Percentiles rank a stretch among this genome's conserved stretches.
phyloP scores from a whole-genome alignment of 441 rosid genomes.

The Arabidopsis lyrata region DNA sequence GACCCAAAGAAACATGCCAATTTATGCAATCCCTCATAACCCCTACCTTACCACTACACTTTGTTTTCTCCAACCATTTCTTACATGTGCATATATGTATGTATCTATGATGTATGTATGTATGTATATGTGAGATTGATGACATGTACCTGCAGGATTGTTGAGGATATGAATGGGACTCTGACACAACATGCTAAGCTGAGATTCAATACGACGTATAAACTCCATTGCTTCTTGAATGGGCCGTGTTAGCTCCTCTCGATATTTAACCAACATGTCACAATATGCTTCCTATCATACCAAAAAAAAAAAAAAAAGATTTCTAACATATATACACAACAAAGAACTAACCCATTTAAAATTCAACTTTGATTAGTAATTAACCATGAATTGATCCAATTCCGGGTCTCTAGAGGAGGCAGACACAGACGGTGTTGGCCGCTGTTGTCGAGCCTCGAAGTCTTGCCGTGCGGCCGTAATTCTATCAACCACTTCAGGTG shows the following conservation, averaged over 20 bases:
- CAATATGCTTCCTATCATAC: slow-evolving; percentile 85
- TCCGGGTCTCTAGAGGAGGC: slow-evolving; percentile 76
- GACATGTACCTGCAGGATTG: slow-evolving; percentile 64
- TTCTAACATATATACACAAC: neutral
- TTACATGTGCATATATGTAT: neutral
- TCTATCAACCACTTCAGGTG: slow-evolving; percentile 80
- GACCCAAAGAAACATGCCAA: slow-evolving; percentile 21
- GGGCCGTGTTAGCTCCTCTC: slow-evolving; percentile 89
- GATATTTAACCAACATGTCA: slow-evolving; percentile 92
- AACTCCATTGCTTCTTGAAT: slow-evolving; percentile 97
- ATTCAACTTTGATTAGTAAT: slow-evolving; percentile 4
- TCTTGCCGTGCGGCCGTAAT: slow-evolving; percentile 77
- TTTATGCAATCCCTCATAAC: slow-evolving; percentile 17
- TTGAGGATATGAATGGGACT: slow-evolving; percentile 77
- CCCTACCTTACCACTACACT: slow-evolving; percentile 39
- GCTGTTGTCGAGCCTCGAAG: slow-evolving; percentile 67
- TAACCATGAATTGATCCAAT: slow-evolving; percentile 97
- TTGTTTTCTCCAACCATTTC: slow-evolving; percentile 10
- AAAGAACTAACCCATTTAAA: neutral
- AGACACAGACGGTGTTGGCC: slow-evolving; percentile 60
- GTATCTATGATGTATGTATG: neutral
- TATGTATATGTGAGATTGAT: neutral
- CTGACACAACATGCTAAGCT: slow-evolving; percentile 78
- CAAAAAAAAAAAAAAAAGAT: neutral
- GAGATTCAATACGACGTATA: slow-evolving; percentile 95